These are phyloP conservation scores for Cornus florida DNA, from an alignment of 148 eudicot species.

Conservation along the genomic window DNA sequence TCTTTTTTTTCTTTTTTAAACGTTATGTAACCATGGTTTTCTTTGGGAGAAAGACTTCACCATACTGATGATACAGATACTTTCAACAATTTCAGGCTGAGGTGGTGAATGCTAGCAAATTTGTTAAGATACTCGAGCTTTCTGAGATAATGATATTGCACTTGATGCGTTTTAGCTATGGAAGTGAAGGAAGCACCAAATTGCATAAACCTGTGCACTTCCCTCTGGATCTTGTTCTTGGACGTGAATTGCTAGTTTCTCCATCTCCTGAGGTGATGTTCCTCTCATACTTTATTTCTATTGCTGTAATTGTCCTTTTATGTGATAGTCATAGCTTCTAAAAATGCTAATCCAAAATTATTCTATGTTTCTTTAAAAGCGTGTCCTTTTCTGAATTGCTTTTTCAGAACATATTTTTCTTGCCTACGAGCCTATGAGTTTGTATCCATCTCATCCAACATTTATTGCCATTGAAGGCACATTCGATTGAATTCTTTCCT, in stretches of 20 bases:
- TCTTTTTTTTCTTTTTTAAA: not conserved
- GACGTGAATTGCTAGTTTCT: conserved; percentile 68
- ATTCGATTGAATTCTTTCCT: too few relatives aligned
- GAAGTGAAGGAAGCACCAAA: conserved; percentile 80
- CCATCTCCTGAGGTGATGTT: conserved; percentile 59
- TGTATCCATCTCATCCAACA: too few relatives aligned
- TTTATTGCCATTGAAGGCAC: too few relatives aligned
- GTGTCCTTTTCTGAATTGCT: too few relatives aligned
- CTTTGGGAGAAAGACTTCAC: not conserved
- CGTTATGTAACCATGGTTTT: not conserved
- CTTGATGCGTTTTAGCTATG: conserved; percentile 85
- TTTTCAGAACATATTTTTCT: too few relatives aligned
- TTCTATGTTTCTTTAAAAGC: too few relatives aligned
- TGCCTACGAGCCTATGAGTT: too few relatives aligned
- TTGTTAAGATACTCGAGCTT: conserved; percentile 62
- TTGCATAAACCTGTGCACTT: conserved; percentile 72
- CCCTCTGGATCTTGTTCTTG: conserved; percentile 69
- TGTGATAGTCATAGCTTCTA: not conserved
- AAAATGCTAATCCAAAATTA: not conserved
- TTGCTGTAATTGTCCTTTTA: too few relatives aligned
- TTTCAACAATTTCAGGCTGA: conserved; percentile 48
- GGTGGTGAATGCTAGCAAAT: conserved; percentile 74
- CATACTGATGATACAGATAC: not conserved
- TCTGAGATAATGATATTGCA: conserved; percentile 81
- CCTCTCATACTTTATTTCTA: not conserved